Evolutionary conservation across 306 rosid genomes (phyloP).

Genomic region (Cucumis hystrix): DNA sequence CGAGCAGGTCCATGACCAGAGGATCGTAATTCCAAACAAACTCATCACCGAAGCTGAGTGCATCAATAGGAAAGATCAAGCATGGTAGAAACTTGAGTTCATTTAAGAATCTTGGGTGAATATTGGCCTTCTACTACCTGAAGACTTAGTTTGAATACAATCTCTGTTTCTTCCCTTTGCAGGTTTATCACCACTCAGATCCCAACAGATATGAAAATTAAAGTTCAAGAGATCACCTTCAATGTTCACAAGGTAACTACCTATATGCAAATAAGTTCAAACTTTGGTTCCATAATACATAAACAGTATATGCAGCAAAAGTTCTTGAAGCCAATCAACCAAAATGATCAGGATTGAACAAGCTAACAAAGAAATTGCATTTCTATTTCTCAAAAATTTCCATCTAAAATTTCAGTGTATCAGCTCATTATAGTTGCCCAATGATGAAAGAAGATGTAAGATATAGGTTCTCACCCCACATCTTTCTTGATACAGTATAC

Average conservation of each 20-base stretch:
- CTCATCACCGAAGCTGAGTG: slow-evolving; percentile 29
- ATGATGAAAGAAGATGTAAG: not conserved
- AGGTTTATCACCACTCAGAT: slow-evolving; percentile 76
- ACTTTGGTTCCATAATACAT: not conserved
- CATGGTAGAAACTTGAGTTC: slow-evolving; percentile 37
- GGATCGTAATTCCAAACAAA: slow-evolving; percentile 54
- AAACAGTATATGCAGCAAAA: slow-evolving; percentile 6
- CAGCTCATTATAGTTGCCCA: not conserved
- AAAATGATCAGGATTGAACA: not conserved
- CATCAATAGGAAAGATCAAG: slow-evolving; percentile 32
- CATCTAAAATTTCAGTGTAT: not conserved
- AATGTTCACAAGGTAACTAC: slow-evolving; percentile 73
- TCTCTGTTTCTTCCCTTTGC: slow-evolving; percentile 14
- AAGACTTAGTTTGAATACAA: not conserved
- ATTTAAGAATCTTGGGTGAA: not conserved
- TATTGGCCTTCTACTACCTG: not conserved
- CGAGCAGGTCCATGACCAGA: slow-evolving; percentile 37
- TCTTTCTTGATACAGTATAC: slow-evolving; percentile 56
- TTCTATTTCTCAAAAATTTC: not conserved
- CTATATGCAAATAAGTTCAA: not conserved
- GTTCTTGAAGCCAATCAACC: not conserved
- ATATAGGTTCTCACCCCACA: not conserved
- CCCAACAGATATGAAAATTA: slow-evolving; percentile 63
- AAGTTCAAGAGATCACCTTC: slow-evolving; percentile 55
- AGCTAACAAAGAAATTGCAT: not conserved